Evolutionary conservation across 2,329 filamentous ascomycete genomes (phyloP), one percentile per base, ranked within the genome.

Genomic region (Verticillium klebahnii): DNA sequence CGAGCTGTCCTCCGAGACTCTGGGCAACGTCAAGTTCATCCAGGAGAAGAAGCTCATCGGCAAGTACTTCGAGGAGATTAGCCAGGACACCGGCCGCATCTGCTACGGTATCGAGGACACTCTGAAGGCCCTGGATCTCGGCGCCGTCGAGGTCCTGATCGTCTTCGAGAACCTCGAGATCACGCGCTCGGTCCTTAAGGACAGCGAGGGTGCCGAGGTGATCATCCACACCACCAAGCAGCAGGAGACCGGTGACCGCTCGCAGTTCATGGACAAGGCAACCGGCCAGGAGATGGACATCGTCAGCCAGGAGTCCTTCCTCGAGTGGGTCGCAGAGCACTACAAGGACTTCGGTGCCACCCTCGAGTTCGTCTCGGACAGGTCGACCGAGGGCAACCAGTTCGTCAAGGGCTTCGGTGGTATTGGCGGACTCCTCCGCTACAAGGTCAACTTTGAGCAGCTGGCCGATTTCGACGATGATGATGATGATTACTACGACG

Each of bases 371-470:
- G 95, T 99, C 67, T 97, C 95, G 57, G 96, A 99, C 76, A 90
- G 93, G 68, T 98, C 94, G 64, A 96, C 92, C 64, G 95, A 99
- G 81, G 95, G 95, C 75, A 99, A 99, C 81, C 95, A 99, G 83
- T 99, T 99, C 80, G 95, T 99, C 73, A 98, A 97, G 83, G 95
- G 95, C 67, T 99, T 99, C 74, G 95, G 95, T 89, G 95, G 95
- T 74, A 97, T 99, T 71, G 95, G 95, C 69, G 94, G 94, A 67
- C 89, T 99, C 73, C 88, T 99, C 75, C 93, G 95, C 70, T 99
- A 99, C 88, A 97, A 97, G 84, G 92, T 99, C 84, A 99, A 99
- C 84, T 99, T 99, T 81, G 96, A 99, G 81, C 96, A 99, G 80
- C 86, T 99, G 78, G 90, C 90, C 78, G 95, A 98, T 77, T 85